Base-by-base conservation (phyloP, 257 asterid genomes). In the Penstemon barbatus region DNA sequence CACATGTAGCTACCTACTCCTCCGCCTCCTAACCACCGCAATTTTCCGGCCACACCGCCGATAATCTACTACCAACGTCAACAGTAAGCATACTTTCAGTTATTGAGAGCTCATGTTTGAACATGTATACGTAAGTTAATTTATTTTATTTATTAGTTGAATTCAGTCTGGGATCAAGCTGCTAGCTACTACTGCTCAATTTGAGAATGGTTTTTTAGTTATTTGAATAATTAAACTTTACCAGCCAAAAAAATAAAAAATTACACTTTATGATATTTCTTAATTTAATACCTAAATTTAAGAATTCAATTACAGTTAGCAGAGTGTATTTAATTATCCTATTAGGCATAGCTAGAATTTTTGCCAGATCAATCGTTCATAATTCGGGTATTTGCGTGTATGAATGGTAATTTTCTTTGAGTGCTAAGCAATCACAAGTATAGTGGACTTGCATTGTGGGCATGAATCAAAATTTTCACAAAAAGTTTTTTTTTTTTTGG, bases 11-110 rank as follows among this genome's bases (percentile, higher is more conserved):
- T 59, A 66, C 62, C 7, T 59, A 66, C 62, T 71, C 36, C 79
- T 46, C 74, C 79, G 68, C 82, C 76, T 19, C 71, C 58, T 11
- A 10, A 51, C 73, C 73, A 11, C 76, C 82, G 71, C 71, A 1
- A 51, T 49, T 48, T 58, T 15, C 65, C 64, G 51, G 63, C 60
- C 45, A 33, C 82, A 60, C 71, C 58, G 79, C 75, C 74, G 66
- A 18, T 66, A 66, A 41, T 18, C 7, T 38, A 39, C 46, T 54
- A 42, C 44, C 61, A 33, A 41, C 41, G 5, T 13, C 64, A 10
- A 37, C 4, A 18, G 79, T 78, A 66, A 70, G 77, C 69, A 15
- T 37, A 42, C 33, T 55, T 50, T 13, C 9, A 7, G 25, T 10
- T 13, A 38, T n/a, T 58, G 12, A 44, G 1, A 44, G 54, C 4